A percentile compares a stretch with the other conserved stretches of the same genome.
Conservation (phyloP, 1,284 basidiomycete species). For the Cerrena zonata region DNA sequence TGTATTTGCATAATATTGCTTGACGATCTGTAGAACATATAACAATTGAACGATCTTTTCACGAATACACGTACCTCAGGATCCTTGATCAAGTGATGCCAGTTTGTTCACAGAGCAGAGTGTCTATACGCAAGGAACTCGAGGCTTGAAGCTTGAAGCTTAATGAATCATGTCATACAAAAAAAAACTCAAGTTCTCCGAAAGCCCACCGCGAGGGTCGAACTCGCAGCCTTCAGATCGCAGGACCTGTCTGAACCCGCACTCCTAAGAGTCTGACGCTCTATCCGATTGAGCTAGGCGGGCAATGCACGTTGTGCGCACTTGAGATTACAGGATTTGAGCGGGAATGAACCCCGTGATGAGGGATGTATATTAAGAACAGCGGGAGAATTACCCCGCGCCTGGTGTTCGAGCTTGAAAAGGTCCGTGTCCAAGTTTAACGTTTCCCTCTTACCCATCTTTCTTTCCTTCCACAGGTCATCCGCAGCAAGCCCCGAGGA, state of each 20-base stretch:
- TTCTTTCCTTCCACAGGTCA: conserved; percentile 1
- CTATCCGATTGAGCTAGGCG: conserved; percentile 13
- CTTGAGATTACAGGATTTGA: neutral
- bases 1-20: conserved; percentile 8
- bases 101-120: neutral
- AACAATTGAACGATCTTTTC: neutral
- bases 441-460: too few species aligned
- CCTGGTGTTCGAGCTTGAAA: too few species aligned
- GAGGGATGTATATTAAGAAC: too few species aligned
- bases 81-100: too few species aligned
- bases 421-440: too few species aligned
- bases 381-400: too few species aligned
- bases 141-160: neutral
- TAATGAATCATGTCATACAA: neutral
- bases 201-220: conserved; percentile 86
- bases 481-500: conserved; percentile 3
- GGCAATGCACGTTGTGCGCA: conserved; percentile 4
- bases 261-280: conserved; percentile 10
- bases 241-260: conserved; percentile 1
- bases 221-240: conserved; percentile 85
- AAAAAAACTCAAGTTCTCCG: neutral
- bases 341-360: neutral
- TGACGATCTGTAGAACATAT: conserved; percentile 6
- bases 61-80: neutral
- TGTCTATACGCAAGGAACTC: neutral